phyloP scores from a whole-genome alignment of 2,329 filamentous ascomycete genomes.

The Neopestalotiopsis sp. region DNA sequence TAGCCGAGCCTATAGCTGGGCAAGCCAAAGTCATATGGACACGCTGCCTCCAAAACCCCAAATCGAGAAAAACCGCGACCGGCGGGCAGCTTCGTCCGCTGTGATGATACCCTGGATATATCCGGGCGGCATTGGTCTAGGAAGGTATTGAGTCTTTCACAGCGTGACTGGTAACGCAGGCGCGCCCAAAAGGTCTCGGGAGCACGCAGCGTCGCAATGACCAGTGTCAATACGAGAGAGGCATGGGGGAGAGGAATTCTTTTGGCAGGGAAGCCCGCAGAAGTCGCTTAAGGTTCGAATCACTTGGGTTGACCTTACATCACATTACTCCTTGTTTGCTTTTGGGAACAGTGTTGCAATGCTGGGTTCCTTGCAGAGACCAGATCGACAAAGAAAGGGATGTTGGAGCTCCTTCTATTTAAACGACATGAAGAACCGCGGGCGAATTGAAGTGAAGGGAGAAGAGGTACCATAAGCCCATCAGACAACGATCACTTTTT shows the following conservation, averaged over 20 bases:
- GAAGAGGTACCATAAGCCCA: background rate
- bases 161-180: background rate
- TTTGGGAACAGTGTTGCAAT: background rate
- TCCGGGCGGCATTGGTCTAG: background rate
- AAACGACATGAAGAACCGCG: constrained; percentile 8
- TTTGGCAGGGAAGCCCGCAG: background rate
- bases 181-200: background rate
- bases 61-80: background rate
- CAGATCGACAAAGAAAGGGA: constrained; percentile 1
- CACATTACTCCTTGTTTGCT: background rate
- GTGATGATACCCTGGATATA: constrained; percentile 11
- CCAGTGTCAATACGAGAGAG: background rate
- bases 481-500: background rate
- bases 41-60: background rate
- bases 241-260: background rate
- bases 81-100: background rate
- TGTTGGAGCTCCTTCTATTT: background rate
- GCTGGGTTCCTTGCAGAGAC: background rate
- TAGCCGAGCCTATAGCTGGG: background rate
- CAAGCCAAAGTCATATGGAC: background rate
- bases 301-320: background rate
- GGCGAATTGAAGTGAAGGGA: background rate
- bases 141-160: background rate
- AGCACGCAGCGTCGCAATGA: constrained; percentile 10
- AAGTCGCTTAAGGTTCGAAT: constrained; percentile 1